Conservation (phyloP, 2,329 filamentous ascomycete species). For the Pseudophaeomoniella oleicola region DNA sequence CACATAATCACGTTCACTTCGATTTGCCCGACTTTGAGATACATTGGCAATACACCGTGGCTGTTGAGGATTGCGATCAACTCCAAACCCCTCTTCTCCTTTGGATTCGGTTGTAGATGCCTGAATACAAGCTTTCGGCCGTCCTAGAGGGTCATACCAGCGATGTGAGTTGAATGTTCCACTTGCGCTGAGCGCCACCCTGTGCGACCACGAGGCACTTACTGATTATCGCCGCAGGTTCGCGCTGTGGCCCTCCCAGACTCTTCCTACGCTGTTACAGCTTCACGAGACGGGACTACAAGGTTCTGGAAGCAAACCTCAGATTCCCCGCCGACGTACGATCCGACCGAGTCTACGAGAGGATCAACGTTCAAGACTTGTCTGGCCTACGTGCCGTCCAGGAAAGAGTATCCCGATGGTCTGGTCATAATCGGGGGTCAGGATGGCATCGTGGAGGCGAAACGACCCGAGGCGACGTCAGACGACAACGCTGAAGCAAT, state of each 20-base stretch:
- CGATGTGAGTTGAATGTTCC: conserved; percentile 51
- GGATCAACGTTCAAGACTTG: conserved; percentile 80
- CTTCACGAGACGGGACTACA: conserved; percentile 82
- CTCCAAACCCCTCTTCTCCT: no score
- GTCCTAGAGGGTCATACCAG: conserved; percentile 79
- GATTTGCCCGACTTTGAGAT: no score
- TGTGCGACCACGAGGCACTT: conserved; percentile 4
- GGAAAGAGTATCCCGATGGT: conserved; percentile 55
- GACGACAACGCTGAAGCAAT: conserved; percentile 72
- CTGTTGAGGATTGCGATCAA: no score
- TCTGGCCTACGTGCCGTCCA: conserved; percentile 60
- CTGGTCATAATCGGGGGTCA: conserved; percentile 78
- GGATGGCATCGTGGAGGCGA: conserved; percentile 84
- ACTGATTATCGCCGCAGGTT: conserved; percentile 44
- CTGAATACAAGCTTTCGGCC: conserved; percentile 85
- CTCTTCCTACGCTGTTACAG: conserved; percentile 60
- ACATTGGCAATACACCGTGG: no score
- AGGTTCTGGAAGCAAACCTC: conserved; percentile 65
- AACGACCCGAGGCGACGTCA: conserved; percentile 51
- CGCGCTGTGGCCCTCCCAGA: conserved; percentile 69
- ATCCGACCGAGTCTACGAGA: conserved; percentile 63
- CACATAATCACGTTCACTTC: no score
- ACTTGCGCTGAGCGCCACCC: not conserved
- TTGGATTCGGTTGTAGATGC: conserved; percentile 45
- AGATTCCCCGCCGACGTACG: conserved; percentile 54